These are phyloP conservation scores for Meira nashicola DNA, from an alignment of 1,284 basidiomycete species.

Conservation along the genomic window DNA sequence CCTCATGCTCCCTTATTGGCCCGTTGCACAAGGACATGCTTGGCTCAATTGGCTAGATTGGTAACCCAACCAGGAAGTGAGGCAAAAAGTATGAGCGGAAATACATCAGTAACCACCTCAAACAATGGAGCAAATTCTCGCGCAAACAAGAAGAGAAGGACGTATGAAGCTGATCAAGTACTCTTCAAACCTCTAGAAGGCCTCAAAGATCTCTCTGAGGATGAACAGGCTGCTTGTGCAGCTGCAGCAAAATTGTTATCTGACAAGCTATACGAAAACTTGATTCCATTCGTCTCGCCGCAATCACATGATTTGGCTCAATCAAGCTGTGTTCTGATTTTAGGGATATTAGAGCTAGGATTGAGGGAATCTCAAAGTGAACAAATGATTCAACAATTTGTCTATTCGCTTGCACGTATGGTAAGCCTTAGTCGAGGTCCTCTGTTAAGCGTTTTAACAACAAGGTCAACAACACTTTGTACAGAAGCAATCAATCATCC, in stretches of 20 bases:
- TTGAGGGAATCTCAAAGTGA: not conserved
- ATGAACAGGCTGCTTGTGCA: conserved; percentile 1
- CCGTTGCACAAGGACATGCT: conserved; percentile 1
- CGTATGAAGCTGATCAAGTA: conserved; percentile 7
- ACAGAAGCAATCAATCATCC: not conserved
- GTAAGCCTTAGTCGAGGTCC: conserved; percentile 5
- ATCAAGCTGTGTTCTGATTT: not conserved
- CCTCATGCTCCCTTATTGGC: not conserved
- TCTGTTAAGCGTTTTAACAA: not conserved
- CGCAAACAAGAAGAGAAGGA: not conserved
- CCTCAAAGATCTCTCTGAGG: not conserved
- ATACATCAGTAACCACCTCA: not conserved
- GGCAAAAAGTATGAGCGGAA: not conserved
- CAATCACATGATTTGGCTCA: conserved; percentile 7
- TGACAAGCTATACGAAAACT: not conserved
- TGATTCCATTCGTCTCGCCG: not conserved
- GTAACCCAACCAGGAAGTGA: not conserved
- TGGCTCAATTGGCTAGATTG: conserved; percentile 5
- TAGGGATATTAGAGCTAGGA: not conserved
- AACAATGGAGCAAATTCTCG: not conserved
- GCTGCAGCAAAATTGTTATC: not conserved
- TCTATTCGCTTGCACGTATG: not conserved
- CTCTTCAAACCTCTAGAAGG: not conserved
- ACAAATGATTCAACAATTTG: no score
- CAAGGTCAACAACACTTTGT: not conserved